Evolutionary conservation across 257 asterid genomes (phyloP).

Genomic region (Solanum megistacrolobum): DNA sequence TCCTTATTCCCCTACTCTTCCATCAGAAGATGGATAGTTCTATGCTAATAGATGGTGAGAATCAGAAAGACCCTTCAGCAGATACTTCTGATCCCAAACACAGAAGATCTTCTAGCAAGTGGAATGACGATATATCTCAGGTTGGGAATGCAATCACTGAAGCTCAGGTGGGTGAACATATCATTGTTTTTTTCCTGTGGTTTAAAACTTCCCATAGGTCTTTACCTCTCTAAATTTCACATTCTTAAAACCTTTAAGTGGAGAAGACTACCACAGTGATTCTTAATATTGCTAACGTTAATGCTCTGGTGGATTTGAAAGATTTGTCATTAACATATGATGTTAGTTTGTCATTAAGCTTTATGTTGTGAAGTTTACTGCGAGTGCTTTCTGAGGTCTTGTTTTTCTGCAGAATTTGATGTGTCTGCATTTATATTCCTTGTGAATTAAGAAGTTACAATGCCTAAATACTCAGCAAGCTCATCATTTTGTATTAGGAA

Average conservation of each 20-base stretch:
- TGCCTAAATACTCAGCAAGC: background rate
- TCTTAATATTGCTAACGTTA: background rate
- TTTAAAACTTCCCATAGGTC: constrained; percentile 41
- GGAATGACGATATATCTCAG: constrained; percentile 83
- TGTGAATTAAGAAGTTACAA: background rate
- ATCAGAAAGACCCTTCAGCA: constrained; percentile 46
- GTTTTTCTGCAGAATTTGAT: background rate
- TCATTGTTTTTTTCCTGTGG: constrained; percentile 57
- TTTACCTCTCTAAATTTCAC: constrained; percentile 1
- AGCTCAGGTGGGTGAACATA: constrained; percentile 68
- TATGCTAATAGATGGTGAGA: constrained; percentile 47
- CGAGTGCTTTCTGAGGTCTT: background rate
- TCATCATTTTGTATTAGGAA: background rate
- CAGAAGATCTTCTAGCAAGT: constrained; percentile 64
- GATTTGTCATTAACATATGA: background rate
- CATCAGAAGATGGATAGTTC: constrained; percentile 72
- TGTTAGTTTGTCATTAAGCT: background rate
- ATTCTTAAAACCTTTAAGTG: background rate
- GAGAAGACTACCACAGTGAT: background rate
- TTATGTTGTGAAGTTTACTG: background rate
- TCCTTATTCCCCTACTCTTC: constrained; percentile 11
- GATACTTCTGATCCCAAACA: constrained; percentile 36
- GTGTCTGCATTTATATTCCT: background rate
- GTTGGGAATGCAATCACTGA: constrained; percentile 76
- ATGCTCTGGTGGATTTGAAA: background rate